Evolutionary conservation across 768 basidiomycete genomes (phyloP).

Genomic region (Hericium alpestre): DNA sequence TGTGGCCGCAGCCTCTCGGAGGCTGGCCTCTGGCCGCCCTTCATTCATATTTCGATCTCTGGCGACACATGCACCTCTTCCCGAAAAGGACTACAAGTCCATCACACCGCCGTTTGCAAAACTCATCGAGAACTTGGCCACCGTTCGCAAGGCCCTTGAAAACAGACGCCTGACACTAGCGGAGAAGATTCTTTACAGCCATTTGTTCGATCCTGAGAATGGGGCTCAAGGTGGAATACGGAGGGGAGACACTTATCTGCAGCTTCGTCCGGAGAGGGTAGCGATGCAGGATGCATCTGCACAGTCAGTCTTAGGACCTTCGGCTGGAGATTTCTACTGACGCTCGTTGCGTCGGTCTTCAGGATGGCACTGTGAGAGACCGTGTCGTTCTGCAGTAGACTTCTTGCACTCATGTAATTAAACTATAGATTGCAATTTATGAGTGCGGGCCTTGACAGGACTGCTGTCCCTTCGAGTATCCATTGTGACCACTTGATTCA

Average conservation of each 20-base stretch:
- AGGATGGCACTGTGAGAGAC: conserved; percentile 74
- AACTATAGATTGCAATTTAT: conserved; percentile 83
- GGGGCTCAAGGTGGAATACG: conserved; percentile 56
- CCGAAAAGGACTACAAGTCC: conserved; percentile 50
- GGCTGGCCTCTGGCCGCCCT: conserved; percentile 1
- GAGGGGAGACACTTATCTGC: conserved; percentile 82
- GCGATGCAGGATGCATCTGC: conserved; percentile 96
- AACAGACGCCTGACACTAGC: conserved; percentile 82
- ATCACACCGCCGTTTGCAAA: conserved; percentile 80
- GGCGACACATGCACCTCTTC: conserved; percentile 30
- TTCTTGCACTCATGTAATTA: conserved; percentile 2
- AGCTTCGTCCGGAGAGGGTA: conserved; percentile 84
- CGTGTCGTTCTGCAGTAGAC: background rate
- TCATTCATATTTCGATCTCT: conserved; percentile 14
- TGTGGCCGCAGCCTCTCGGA: background rate
- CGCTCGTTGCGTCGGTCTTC: conserved; percentile 1
- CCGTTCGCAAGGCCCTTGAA: conserved; percentile 56
- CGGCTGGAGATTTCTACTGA: background rate
- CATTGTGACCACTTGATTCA: conserved; percentile 98
- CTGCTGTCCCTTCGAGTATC: conserved; percentile 83
- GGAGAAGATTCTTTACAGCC: conserved; percentile 95
- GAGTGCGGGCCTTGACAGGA: conserved; percentile 80
- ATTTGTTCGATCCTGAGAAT: conserved; percentile 71
- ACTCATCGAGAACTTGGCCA: conserved; percentile 59
- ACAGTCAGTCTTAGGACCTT: conserved; percentile 45